A percentile compares a stretch with the other conserved stretches of the same genome.
Conservation (phyloP, 805 yeast species). For the Sugiyamaella qingdaonensis region DNA sequence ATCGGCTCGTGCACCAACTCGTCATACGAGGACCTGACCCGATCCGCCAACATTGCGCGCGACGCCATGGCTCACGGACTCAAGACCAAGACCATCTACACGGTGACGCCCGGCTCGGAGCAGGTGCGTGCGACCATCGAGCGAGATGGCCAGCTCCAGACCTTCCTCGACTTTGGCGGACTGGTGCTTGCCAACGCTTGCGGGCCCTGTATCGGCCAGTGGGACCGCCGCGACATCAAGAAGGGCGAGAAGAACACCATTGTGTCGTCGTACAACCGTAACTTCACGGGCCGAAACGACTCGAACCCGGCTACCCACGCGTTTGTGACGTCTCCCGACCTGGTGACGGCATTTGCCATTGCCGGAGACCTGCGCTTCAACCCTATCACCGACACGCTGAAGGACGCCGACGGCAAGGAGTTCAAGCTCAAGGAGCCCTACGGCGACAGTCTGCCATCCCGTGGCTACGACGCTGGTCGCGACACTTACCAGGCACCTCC, state of each 20-base stretch:
- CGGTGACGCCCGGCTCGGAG: conserved; percentile 97
- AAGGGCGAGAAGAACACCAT: conserved; percentile 95
- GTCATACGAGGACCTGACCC: conserved; percentile 96
- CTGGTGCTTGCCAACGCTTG: conserved; percentile 95
- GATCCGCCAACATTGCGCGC: conserved; percentile 87
- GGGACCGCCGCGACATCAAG: conserved; percentile 93
- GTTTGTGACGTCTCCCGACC: conserved; percentile 94
- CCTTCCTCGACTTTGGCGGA: conserved; percentile 90
- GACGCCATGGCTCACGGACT: conserved; percentile 91
- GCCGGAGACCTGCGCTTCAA: conserved; percentile 96
- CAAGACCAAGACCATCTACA: conserved; percentile 85
- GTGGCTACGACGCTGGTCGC: conserved; percentile 90
- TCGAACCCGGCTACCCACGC: conserved; percentile 98
- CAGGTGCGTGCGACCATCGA: conserved; percentile 97
- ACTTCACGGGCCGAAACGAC: conserved; percentile 96
- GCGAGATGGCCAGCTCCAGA: conserved; percentile 87
- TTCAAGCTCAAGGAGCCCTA: conserved; percentile 83
- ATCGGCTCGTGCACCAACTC: conserved; percentile 99
- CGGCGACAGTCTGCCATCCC: conserved; percentile 85
- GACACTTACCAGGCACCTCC: conserved; percentile 98
- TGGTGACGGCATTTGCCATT: conserved; percentile 91
- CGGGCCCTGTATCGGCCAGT: conserved; percentile 99
- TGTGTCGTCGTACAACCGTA: conserved; percentile 96
- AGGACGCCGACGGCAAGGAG: conserved; percentile 83
- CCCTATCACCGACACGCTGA: conserved; percentile 87